Evolutionary conservation across 306 rosid species (phyloP), one percentile per base, ranked within the genome.

Genomic region (Clitoria ternatea): DNA sequence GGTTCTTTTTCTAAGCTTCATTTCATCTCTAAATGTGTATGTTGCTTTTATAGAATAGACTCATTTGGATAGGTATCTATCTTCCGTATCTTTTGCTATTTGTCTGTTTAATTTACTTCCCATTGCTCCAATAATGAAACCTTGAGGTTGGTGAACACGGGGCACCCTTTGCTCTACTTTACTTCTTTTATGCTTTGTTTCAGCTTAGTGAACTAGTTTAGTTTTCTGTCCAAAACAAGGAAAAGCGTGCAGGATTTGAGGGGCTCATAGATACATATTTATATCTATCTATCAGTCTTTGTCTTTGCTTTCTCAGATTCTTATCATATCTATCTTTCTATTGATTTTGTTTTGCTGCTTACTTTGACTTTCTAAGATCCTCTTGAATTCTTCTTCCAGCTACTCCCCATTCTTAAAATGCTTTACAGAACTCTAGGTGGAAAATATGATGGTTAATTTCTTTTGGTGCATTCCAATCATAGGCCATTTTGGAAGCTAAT

Each of bases 61-160:
- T 68, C 66, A 32, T 69, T 71, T 43, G 17, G 9, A 55, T 26
- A 7, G 22, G 66, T 87, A 85, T 66, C 69, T 70, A 63, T 87
- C 88, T 70, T 75, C 60, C 22, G 3, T 62, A 74, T 79, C 69
- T 73, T 48, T 56, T 57, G 18, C 77, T 72, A 66, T 44, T 47
- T 71, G 66, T 81, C 80, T 47, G 47, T 61, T 75, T 14, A 48
- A 39, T 45, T 59, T 47, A n/a, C 69, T 32, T 32, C 27, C 40
- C 32, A 17, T 54, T 44, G 23, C 57, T 18, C 69, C 57, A 2
- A 54, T 64, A 56, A 64, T 40, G 32, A 45, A 55, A 36, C 27
- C 26, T 22, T 2, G 32, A 57, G 50, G 63, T 72, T 50, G 66
- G 52, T 66, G 73, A 67, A 54, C 44, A 48, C n/a, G 13, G 49